A percentile compares a stretch with the other conserved stretches of the same genome.
These are phyloP conservation scores for Lenzites betulinus DNA, from an alignment of 768 basidiomycete species.

Conservation along the genomic window DNA sequence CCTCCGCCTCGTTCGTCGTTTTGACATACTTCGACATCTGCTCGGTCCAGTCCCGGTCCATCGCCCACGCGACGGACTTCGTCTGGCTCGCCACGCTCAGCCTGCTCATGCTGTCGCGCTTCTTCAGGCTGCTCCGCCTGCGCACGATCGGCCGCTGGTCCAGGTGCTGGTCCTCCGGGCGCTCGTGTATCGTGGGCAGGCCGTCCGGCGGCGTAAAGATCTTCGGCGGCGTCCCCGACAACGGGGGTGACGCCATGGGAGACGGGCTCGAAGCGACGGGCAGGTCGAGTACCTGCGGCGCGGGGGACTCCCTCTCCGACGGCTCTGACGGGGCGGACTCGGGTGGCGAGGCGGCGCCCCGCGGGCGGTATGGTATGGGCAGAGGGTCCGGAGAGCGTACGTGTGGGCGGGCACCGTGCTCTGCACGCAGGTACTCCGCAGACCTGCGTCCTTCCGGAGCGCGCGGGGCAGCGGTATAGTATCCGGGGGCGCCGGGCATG, in stretches of 20 bases:
- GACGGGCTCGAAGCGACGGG: constrained; percentile 7
- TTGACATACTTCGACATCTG: constrained; percentile 54
- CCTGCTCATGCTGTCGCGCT: constrained; percentile 47
- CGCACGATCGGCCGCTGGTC: constrained; percentile 41
- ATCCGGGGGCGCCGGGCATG: constrained; percentile 8
- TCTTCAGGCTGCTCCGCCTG: constrained; percentile 66
- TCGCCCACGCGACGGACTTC: constrained; percentile 79
- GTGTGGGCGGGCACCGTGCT: constrained; percentile 19
- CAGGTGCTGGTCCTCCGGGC: constrained; percentile 26
- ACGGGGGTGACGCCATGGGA: constrained; percentile 11
- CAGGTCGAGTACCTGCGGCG: constrained; percentile 13
- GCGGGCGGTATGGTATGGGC: constrained; percentile 47
- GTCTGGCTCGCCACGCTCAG: constrained; percentile 51
- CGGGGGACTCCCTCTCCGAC: constrained; percentile 19
- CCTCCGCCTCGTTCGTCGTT: constrained; percentile 43
- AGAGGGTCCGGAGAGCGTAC: constrained; percentile 45
- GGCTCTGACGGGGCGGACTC: constrained; percentile 25
- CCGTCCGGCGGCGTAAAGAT: constrained; percentile 21
- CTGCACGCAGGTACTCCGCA: constrained; percentile 12
- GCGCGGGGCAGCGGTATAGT: constrained; percentile 1
- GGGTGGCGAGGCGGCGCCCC: constrained; percentile 9
- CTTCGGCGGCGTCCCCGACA: constrained; percentile 16
- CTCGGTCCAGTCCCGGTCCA: constrained; percentile 59
- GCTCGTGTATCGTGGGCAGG: constrained; percentile 36
- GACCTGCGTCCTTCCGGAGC: constrained; percentile 13